phyloP scores from a whole-genome alignment of 2,329 filamentous ascomycete species.

The Claviceps sp. region DNA sequence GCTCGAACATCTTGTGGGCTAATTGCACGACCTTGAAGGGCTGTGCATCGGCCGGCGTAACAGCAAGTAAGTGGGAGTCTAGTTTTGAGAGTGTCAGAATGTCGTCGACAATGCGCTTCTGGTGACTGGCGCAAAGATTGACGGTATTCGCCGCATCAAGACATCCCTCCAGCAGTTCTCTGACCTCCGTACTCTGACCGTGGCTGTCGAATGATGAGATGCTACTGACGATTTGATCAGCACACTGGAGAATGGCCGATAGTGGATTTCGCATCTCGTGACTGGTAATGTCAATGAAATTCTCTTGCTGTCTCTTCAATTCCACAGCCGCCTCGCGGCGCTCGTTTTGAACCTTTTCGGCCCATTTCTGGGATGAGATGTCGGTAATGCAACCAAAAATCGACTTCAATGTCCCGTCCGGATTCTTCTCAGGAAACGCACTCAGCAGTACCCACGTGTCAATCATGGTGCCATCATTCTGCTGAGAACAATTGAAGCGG shows the following conservation, averaged over 20 bases:
- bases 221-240: constrained; percentile 53
- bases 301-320: constrained; percentile 58
- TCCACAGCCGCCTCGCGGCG: constrained; percentile 71
- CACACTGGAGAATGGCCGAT: constrained; percentile 61
- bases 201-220: constrained; percentile 29
- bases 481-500: constrained; percentile 56
- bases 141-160: constrained; percentile 74
- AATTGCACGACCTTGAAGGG: constrained; percentile 54
- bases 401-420: constrained; percentile 51
- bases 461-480: constrained; percentile 43
- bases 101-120: constrained; percentile 59
- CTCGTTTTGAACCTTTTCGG: constrained; percentile 65
- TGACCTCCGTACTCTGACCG: constrained; percentile 28
- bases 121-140: constrained; percentile 64
- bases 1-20: constrained; percentile 67
- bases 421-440: constrained; percentile 58
- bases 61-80: constrained; percentile 55
- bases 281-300: constrained; percentile 61
- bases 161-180: constrained; percentile 37
- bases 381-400: constrained; percentile 75
- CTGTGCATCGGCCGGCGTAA: constrained; percentile 57
- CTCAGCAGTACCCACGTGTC: constrained; percentile 70
- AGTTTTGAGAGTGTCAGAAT: constrained; percentile 55
- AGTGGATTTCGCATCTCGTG: constrained; percentile 69
- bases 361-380: constrained; percentile 75